Evolutionary conservation across 2,329 filamentous ascomycete species (phyloP), one percentile per base, ranked within the genome.

Genomic region (Talaromyces sp.): DNA sequence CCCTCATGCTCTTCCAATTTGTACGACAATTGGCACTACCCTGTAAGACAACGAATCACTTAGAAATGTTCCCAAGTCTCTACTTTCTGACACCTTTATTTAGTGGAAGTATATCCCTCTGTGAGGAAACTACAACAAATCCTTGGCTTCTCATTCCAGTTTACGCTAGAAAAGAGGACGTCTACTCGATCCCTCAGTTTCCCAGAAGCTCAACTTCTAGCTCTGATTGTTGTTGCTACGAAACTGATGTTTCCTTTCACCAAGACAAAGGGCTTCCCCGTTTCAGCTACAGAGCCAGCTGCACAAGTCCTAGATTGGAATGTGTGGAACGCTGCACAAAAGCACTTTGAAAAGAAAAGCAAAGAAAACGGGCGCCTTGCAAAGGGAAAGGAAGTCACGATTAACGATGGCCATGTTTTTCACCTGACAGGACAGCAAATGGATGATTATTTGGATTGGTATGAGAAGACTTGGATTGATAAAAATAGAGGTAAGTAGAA

Each of bases 211-310:
- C 84, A 90, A 51, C 77, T 97, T 1, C 80, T 92, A 60, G 82
- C 87, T 4, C 78, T 91, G 3, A 73, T 96, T 3, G 79, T 96
- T 2, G 81, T 96, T 15, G 86, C 89, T 4, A 86, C 89, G 3
- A 97, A 97, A 68, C 73, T 96, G 2, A 80, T 89, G 22, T 92
- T 91, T 68, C 91, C 93, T 0, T 85, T 96, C 52, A 86, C 91
- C 68, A 77, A 79, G 25, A 69, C 81, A 13, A 73, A 79, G 58
- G 79, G 87, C 49, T 78, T 80, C 66, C 83, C 82, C 8, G 73
- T 70, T 39, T 80, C 78, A 19, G 65, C 77, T 15, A 76, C 78
- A 10, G 88, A 91, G 62, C 83, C 86, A 1, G 80, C 85, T 15
- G 79, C 79, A 3, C 75, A 87, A n/a, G 73, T 75, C 22, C 79